Evolutionary conservation across 371 early-diverging fungal genomes (phyloP), one percentile per base, ranked within the genome.

Genomic region (Mucor sp.): DNA sequence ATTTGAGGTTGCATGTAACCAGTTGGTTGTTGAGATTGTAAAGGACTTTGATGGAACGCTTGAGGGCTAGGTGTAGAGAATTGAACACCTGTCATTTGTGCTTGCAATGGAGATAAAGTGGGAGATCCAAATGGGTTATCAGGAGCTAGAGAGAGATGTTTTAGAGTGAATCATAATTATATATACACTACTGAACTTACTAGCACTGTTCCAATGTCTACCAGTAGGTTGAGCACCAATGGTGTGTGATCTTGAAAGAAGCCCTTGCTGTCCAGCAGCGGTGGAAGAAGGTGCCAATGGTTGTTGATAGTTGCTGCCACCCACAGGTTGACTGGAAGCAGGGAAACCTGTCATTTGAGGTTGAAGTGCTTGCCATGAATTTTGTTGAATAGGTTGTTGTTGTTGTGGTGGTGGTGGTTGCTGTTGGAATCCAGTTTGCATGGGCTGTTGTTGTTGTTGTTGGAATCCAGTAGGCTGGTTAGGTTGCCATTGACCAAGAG

Each of bases 51-150:
- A 57, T 74, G 69, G 61, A 82, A 82, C 50, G 74, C 71, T 41
- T 73, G 74, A 21, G 71, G 68, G 37, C 65, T 82, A 25, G 82
- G 82, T 32, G 82, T 82, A 50, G 66, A 58, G 57, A 62, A 63
- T 55, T 72, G 65, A 39, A 64, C 59, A 33, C 71, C 74, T 57
- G 68, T 72, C 66, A 69, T 71, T 68, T 82, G 66, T 71, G 84
- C 70, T 70, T 67, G 64, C 60, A 74, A 59, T 28, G 78, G 73
- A 17, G 71, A 47, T 7, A 75, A 56, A 6, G 77, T 63, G 47
- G 82, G 79, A 11, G 82, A 82, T 23, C 87, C 87, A 58, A 87
- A 87, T 39, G 87, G 87, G 58, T 87, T 74, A 19, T 21, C 68
- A 61, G 47, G 69, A 48, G 55, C 57, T 69, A 23, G 1, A 39